A percentile compares a stretch with the other conserved stretches of the same genome.
Evolutionary conservation across 2,329 filamentous ascomycete genomes (phyloP).

Genomic region (Diaporthe amygdali): DNA sequence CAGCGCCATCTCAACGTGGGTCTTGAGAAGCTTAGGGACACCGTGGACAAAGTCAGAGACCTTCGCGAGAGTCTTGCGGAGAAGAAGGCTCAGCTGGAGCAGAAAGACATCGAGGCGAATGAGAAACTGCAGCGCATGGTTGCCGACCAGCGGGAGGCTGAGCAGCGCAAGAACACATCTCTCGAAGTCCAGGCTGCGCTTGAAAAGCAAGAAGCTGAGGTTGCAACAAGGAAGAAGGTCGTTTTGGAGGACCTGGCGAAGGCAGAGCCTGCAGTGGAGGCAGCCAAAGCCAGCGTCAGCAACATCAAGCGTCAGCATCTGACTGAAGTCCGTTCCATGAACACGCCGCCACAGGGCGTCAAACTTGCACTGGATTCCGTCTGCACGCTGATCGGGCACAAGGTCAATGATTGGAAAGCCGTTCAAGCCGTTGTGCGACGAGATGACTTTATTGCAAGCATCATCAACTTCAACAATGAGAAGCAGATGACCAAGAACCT

Average conservation of each 20-base stretch:
- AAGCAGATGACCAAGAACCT: constrained; percentile 87
- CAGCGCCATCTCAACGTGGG: constrained; percentile 98
- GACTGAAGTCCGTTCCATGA: constrained; percentile 97
- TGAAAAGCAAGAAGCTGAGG: constrained; percentile 87
- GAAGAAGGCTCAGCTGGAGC: constrained; percentile 92
- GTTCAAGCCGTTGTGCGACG: constrained; percentile 87
- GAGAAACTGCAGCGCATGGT: constrained; percentile 98
- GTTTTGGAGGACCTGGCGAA: constrained; percentile 87
- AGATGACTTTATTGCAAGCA: constrained; percentile 97
- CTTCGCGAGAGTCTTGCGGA: constrained; percentile 87
- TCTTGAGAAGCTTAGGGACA: constrained; percentile 95
- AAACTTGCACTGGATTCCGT: constrained; percentile 94
- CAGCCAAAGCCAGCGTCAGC: constrained; percentile 94
- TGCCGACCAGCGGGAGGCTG: constrained; percentile 91
- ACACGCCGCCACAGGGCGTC: constrained; percentile 88
- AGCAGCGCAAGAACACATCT: constrained; percentile 86
- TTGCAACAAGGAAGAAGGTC: constrained; percentile 80
- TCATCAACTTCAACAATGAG: constrained; percentile 96
- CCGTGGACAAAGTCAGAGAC: constrained; percentile 95
- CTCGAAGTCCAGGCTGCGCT: constrained; percentile 87
- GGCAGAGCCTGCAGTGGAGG: constrained; percentile 90
- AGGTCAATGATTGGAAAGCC: constrained; percentile 87
- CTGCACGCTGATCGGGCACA: constrained; percentile 91
- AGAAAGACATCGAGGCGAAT: constrained; percentile 93
- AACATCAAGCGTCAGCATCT: constrained; percentile 98